Percentiles rank a stretch among this genome's conserved stretches.
These are phyloP conservation scores for Chalara sp. DNA, from an alignment of 2,329 filamentous ascomycete genomes.

Conservation along the genomic window DNA sequence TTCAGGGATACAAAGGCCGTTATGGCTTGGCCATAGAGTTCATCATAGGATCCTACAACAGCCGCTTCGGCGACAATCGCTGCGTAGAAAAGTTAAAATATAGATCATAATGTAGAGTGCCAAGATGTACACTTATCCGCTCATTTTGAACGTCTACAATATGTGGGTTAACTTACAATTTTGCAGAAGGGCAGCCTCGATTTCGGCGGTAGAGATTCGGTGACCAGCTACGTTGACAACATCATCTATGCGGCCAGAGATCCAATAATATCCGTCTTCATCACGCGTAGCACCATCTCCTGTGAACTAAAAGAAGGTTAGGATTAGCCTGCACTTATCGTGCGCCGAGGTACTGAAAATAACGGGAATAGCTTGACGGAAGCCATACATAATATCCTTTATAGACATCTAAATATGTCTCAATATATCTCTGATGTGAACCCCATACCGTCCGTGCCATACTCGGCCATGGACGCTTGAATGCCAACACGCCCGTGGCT, in stretches of 20 bases:
- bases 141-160: neutral
- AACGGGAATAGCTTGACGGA: neutral
- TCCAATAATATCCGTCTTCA: constrained; percentile 99
- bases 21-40: neutral
- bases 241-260: constrained; percentile 94
- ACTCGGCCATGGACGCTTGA: no score
- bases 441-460: no score
- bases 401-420: constrained; percentile 62
- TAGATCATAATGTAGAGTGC: no score
- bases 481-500: no score
- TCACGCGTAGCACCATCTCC: constrained; percentile 92
- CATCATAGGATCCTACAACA: neutral
- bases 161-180: neutral
- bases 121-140: no score
- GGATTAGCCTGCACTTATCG: neutral
- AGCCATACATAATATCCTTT: constrained; percentile 90
- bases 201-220: constrained; percentile 80
- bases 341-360: neutral
- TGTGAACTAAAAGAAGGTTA: constrained; percentile 56
- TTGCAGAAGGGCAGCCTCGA: neutral
- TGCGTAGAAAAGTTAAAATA: neutral
- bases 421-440: no score
- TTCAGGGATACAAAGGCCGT: neutral
- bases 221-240: constrained; percentile 98
- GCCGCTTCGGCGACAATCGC: neutral